phyloP scores from a whole-genome alignment of 164 flowering plant species.

The Macadamia integrifolia region DNA sequence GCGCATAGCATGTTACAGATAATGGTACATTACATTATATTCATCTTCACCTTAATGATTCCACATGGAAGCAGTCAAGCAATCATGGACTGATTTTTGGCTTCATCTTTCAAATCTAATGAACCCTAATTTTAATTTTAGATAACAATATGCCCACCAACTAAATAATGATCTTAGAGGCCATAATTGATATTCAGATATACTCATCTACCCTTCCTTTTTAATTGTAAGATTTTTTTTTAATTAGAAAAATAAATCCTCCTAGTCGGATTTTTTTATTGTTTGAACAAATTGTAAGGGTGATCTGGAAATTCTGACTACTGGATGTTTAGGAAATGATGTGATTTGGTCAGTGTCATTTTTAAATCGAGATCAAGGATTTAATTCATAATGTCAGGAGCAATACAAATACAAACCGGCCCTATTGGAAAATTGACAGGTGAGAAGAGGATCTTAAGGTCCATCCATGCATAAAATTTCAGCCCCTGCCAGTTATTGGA shows the following conservation, averaged over 20 bases:
- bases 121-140: neutral
- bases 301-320: neutral
- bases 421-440: no score
- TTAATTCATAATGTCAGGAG: no score
- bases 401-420: no score
- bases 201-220: neutral
- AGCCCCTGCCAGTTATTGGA: no score
- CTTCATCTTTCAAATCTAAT: slow-evolving; percentile 4
- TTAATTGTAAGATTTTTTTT: neutral
- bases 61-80: slow-evolving; percentile 19
- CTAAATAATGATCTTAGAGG: neutral
- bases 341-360: no score
- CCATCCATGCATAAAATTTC: no score
- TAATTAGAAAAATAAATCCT: no score
- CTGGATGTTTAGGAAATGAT: no score
- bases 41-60: slow-evolving; percentile 11
- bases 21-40: slow-evolving; percentile 7
- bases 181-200: neutral
- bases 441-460: no score
- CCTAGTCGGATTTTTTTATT: no score
- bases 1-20: slow-evolving; percentile 6
- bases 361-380: no score
- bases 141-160: neutral
- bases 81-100: slow-evolving; percentile 15
- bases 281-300: neutral